Base-by-base conservation (phyloP, 1,284 basidiomycete genomes). In the Schizopora paradoxa region DNA sequence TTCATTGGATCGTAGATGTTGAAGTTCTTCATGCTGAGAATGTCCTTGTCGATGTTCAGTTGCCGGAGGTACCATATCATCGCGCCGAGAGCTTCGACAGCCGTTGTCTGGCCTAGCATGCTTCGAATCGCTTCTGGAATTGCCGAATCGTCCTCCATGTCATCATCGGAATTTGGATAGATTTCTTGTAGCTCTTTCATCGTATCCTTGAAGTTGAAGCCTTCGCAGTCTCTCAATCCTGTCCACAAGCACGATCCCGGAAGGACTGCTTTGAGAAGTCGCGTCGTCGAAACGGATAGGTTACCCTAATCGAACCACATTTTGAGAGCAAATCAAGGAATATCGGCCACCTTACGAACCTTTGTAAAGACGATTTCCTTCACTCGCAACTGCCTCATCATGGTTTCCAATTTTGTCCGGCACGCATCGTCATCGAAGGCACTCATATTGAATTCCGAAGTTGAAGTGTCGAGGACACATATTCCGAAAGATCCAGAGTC, bases 1-100 rank as follows among this genome's bases (percentile, higher is more conserved):
- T 85, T 85, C 77, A 96, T 90, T 0, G 94, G 93, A 64, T 97
- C 92, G 60, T 96, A 96, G 34, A 96, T 74, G 59, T 96, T 94
- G 74, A 97, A 97, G 61, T 96, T 96, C 66, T 82, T 86, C 81
- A 94, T 92, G 47, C 81, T 89, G 54, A 97, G 63, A 45, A 97
- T 80, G 56, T 96, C 91, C 60, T 90, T 89, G 67, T 93, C 93
- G 51, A 97, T 91, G 58, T 96, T 96, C 37, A 97, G 76, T 47
- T 90, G 87, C 35, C 86, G 82, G 13, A 96, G 76, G 62, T 95
- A 94, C 87, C 90, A 96, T 32, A 93, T 79, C 86, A 95, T 88
- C 6, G 81, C 79, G 1, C 93, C 93, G 4, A 97, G 67, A 0
- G 93, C 85, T 56, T 88, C 82, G 49, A 95, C 85, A 0, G 91